Evolutionary conservation across 2,329 filamentous ascomycete species (phyloP).

Genomic region (Pseudodiploospora longispora): DNA sequence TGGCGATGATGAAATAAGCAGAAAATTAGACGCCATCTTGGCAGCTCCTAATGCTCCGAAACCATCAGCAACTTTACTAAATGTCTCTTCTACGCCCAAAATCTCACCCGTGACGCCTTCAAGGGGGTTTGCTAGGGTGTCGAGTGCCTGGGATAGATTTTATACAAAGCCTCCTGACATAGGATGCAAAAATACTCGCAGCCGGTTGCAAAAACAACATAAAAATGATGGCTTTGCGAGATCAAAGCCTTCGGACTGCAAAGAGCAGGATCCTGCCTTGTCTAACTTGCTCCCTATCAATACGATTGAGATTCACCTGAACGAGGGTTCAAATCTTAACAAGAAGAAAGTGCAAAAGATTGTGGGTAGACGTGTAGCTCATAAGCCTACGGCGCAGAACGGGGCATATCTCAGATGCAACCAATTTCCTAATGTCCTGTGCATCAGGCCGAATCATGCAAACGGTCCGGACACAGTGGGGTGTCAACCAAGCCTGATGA

Average conservation of each 20-base stretch:
- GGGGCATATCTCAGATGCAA: constrained; percentile 19
- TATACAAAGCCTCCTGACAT: constrained; percentile 19
- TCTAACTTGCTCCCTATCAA: constrained; percentile 17
- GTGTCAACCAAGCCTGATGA: neutral
- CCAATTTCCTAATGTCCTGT: constrained; percentile 22
- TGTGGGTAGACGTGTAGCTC: constrained; percentile 19
- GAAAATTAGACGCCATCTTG: constrained; percentile 29
- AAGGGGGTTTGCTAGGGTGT: constrained; percentile 25
- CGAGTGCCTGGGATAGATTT: constrained; percentile 24
- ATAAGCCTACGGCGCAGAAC: constrained; percentile 22
- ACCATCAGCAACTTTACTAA: constrained; percentile 13
- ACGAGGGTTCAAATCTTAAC: constrained; percentile 27
- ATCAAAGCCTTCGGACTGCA: neutral
- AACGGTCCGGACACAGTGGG: neutral
- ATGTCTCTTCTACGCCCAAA: constrained; percentile 13
- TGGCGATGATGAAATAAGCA: constrained; percentile 18
- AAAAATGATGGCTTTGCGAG: neutral
- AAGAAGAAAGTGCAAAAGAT: constrained; percentile 27
- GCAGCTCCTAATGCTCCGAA: constrained; percentile 27
- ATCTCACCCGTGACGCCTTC: constrained; percentile 20
- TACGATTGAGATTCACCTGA: constrained; percentile 23
- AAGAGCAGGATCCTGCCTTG: neutral
- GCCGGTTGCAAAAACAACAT: constrained; percentile 8
- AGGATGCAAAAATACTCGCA: constrained; percentile 3
- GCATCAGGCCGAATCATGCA: constrained; percentile 14